Evolutionary conservation across 805 yeast species (phyloP), one percentile per base, ranked within the genome.

Genomic region (Sugiyamaella floridensis): DNA sequence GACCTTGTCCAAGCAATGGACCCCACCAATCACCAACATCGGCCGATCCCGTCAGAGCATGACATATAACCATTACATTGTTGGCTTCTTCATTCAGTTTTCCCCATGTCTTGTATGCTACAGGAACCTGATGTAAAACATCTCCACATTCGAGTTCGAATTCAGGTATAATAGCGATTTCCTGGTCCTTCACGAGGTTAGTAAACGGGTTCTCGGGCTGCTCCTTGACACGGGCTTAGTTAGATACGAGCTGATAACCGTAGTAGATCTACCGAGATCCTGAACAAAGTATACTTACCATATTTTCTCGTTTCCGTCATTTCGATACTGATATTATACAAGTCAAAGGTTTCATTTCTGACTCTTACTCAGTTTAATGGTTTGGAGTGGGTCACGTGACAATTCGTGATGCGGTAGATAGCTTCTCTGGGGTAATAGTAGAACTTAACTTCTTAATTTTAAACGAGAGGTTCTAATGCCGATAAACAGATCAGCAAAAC

Each of bases 1-100:
- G 79, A 12, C 81, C 86, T 3, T 81, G 79, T 0, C 98, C 99
- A 28, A 93, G 71, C 20, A 93, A 69, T 0, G 98, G 97, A 0
- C 98, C 97, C 99, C 99, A 93, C 99, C 99, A 93, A 63, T 93
- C 99, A 41, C 85, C 78, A 15, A 92, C 96, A 66, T 93, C 98
- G 0, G 96, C 79, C 0, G 97, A 89, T 0, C 99, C 99, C 0
- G 98, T 89, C 51, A 93, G 74, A 0, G 99, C 98, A 72, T 93
- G 99, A 61, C 96, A 86, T 12, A 93, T 86, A n/a, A 93, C 81
- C 75, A 93, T 73, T 54, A 84, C 89, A 65, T 93, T 93, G 59
- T 82, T 83, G 8, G 78, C 81, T 2, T 68, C 71, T 7, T 74
- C 78, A 64, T 89, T 89, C 46, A 93, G 75, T 51, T 78, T 75